These are phyloP conservation scores for Postia placenta DNA, from an alignment of 768 basidiomycete genomes.

Conservation along the genomic window DNA sequence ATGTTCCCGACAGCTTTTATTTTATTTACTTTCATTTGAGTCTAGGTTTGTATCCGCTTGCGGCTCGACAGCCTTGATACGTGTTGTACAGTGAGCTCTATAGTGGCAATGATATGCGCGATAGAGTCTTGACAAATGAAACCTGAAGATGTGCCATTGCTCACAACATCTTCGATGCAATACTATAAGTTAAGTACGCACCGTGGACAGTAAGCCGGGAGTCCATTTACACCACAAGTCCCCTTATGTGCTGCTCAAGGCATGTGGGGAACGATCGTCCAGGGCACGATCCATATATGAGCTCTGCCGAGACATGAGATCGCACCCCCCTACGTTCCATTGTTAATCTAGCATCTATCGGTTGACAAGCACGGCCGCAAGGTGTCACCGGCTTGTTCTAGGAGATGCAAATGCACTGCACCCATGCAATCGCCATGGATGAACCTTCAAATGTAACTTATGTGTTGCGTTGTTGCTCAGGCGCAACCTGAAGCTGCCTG, in stretches of 20 bases:
- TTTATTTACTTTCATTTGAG: too few relatives aligned
- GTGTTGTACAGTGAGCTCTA: neutral
- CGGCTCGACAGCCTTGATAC: too few relatives aligned
- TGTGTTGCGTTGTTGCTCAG: too few relatives aligned
- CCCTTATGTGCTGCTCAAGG: too few relatives aligned
- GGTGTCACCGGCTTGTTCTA: neutral
- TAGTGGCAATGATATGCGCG: neutral
- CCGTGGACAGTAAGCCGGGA: too few relatives aligned
- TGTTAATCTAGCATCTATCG: neutral
- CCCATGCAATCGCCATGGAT: too few relatives aligned
- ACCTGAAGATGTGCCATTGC: neutral
- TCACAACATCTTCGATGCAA: too few relatives aligned
- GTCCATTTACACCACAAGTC: too few relatives aligned
- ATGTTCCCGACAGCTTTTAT: neutral
- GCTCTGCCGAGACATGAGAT: neutral
- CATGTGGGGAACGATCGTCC: slow-evolving; percentile 1
- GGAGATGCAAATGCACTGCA: neutral
- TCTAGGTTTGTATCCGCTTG: too few relatives aligned
- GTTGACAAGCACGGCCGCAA: slow-evolving; percentile 1
- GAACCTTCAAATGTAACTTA: too few relatives aligned
- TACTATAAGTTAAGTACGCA: too few relatives aligned
- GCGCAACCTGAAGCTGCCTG: too few relatives aligned
- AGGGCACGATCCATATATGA: neutral
- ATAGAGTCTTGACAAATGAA: neutral
- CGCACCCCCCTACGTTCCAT: neutral